Conservation (phyloP, 192 early-diverging fungal genomes). For the Entophlyctis helioformis region DNA sequence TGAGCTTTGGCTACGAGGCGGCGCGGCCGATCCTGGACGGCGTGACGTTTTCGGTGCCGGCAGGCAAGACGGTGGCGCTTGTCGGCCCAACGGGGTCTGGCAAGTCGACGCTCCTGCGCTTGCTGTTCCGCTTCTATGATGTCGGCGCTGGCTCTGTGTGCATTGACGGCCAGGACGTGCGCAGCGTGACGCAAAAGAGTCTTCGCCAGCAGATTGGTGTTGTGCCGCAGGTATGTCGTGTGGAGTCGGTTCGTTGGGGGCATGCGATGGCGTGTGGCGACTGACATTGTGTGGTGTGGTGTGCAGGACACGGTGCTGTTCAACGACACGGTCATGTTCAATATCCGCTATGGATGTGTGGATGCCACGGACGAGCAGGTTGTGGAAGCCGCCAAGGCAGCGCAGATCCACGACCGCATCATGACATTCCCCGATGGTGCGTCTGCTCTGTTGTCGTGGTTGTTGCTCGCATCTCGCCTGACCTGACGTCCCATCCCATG, state of each 20-base stretch:
- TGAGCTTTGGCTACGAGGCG: constrained; percentile 60
- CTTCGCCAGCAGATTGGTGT: constrained; percentile 79
- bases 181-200: constrained; percentile 49
- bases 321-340: constrained; percentile 90
- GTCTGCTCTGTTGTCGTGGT: constrained; percentile 1
- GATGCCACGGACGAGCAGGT: constrained; percentile 60
- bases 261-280: constrained; percentile 25
- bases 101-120: constrained; percentile 33
- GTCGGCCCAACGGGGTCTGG: constrained; percentile 70
- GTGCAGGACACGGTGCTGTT: constrained; percentile 78
- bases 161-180: constrained; percentile 79
- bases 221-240: constrained; percentile 69
- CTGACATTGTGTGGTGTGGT: neutral
- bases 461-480: neutral
- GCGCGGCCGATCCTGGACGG: constrained; percentile 58
- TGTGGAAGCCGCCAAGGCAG: constrained; percentile 53
- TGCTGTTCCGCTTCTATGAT: constrained; percentile 91
- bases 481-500: neutral
- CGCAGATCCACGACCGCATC: constrained; percentile 75
- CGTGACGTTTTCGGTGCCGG: constrained; percentile 55
- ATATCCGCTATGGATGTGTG: constrained; percentile 69
- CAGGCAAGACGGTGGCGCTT: constrained; percentile 63
- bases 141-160: constrained; percentile 62
- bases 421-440: constrained; percentile 60
- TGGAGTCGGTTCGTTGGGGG: too few species aligned